Base-by-base conservation (phyloP, 495 filamentous ascomycete genomes). In the Arthonia radiata region DNA sequence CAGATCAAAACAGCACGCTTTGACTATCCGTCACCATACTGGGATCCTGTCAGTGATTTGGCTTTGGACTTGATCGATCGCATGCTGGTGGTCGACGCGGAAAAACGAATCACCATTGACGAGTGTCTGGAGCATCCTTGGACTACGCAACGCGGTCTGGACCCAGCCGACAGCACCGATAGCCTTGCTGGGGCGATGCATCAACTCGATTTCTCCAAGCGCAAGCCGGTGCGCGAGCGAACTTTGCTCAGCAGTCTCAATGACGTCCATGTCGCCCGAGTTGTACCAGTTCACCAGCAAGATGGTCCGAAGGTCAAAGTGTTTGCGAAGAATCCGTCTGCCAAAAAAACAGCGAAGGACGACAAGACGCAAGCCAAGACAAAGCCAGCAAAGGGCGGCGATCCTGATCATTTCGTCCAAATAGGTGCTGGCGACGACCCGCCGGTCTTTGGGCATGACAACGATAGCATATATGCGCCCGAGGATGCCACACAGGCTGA, bases 11-110 rank as follows among this genome's bases (percentile, higher is more conserved):
- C 63, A 42, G 89, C 74, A 4, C 62, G 62, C 24, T 94, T 90
- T 36, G 78, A 93, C 46, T 99, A 92, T 36, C 89, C 89, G 2
- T 83, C 78, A 1, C 89, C 89, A 10, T 99, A 94, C 46, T 99
- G 89, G 89, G 86, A 94, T 47, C 65, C 70, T 3, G 71, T 99
- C 31, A 72, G 67, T 31, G 89, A 99, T 31, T 62, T 72, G 22
- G 89, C 83, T 3, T 56, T 94, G 28, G 82, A 93, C 31, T 61
- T 99, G 14, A 94, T 99, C 32, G 89, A 94, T 43, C 59, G 61
- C 17, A 99, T 99, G 89, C 63, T 99, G 17, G 71, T 71, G 0
- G 80, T 91, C 10, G 67, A 92, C 34, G 67, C 74, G 10, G 66
- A 80, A 16, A 63, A 71, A 42, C 64, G 89, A 17, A 80, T 73